Evolutionary conservation across 768 basidiomycete genomes (phyloP).

Genomic region (Mycena sanguinolenta): DNA sequence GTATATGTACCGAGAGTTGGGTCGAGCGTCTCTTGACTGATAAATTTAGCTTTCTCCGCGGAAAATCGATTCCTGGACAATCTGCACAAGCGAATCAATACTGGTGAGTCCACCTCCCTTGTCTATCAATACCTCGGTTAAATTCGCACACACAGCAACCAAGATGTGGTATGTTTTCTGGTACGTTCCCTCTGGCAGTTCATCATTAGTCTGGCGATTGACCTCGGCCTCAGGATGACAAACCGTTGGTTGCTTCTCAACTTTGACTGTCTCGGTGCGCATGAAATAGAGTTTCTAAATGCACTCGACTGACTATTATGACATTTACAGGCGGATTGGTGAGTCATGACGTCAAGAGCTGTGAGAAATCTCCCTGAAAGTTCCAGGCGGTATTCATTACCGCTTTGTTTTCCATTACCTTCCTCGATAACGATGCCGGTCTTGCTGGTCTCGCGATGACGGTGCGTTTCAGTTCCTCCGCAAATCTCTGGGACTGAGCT

Average conservation of each 20-base stretch:
- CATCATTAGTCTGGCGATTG: constrained; percentile 60
- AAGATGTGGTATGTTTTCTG: constrained; percentile 67
- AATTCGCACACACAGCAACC: background rate
- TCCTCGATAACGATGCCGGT: constrained; percentile 55
- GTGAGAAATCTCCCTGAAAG: background rate
- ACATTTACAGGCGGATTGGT: constrained; percentile 31
- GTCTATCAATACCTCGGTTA: background rate
- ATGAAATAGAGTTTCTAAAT: too few relatives aligned
- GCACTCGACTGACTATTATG: background rate
- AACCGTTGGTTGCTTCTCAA: constrained; percentile 28
- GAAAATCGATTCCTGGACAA: constrained; percentile 83
- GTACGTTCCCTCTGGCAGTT: constrained; percentile 43
- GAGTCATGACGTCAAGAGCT: background rate
- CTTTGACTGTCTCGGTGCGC: constrained; percentile 30
- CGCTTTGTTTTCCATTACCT: constrained; percentile 70
- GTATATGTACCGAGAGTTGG: background rate
- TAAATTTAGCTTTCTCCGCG: constrained; percentile 72
- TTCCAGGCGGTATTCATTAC: constrained; percentile 65
- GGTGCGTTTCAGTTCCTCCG: background rate
- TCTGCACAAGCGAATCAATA: constrained; percentile 80
- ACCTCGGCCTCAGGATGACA: constrained; percentile 72
- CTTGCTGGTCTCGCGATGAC: constrained; percentile 70
- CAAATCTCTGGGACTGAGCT: background rate
- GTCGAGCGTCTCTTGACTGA: fast-evolving
- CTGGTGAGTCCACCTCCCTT: constrained; percentile 74